These are phyloP conservation scores for Flaveria brownii DNA, from an alignment of 129 eudicot genomes.

Conservation along the genomic window DNA sequence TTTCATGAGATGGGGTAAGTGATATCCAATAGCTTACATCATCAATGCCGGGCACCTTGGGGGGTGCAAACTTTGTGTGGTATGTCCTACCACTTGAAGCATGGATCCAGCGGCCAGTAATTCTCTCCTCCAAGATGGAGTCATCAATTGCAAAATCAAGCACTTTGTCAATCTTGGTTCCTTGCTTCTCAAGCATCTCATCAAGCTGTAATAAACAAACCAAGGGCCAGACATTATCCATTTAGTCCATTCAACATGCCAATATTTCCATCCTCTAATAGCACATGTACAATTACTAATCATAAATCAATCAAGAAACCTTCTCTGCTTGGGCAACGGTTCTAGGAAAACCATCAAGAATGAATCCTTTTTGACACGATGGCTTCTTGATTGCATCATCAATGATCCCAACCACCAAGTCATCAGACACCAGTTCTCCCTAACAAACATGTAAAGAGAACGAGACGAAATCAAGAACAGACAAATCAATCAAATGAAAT, in stretches of 20 bases:
- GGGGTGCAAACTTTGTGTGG: conserved; percentile 97
- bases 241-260: neutral
- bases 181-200: conserved; percentile 79
- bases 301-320: conserved; percentile 36
- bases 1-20: conserved; percentile 7
- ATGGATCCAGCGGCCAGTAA: conserved; percentile 88
- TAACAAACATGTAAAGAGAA: conserved; percentile 14
- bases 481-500: neutral
- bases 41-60: conserved; percentile 79
- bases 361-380: conserved; percentile 86
- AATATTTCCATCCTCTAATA: neutral
- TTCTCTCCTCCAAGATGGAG: conserved; percentile 68
- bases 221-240: conserved; percentile 12
- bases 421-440: conserved; percentile 97
- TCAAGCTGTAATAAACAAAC: conserved; percentile 61
- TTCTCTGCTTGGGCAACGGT: conserved; percentile 84
- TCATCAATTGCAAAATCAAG: conserved; percentile 65
- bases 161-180: conserved; percentile 61
- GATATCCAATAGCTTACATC: conserved; percentile 59
- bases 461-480: conserved; percentile 5
- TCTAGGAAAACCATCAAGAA: conserved; percentile 93
- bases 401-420: conserved; percentile 87
- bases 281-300: neutral
- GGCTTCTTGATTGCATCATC: conserved; percentile 94
- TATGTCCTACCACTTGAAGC: conserved; percentile 91